Base-by-base conservation (phyloP, 768 basidiomycete species). In the Pleurotus tuoliensis region DNA sequence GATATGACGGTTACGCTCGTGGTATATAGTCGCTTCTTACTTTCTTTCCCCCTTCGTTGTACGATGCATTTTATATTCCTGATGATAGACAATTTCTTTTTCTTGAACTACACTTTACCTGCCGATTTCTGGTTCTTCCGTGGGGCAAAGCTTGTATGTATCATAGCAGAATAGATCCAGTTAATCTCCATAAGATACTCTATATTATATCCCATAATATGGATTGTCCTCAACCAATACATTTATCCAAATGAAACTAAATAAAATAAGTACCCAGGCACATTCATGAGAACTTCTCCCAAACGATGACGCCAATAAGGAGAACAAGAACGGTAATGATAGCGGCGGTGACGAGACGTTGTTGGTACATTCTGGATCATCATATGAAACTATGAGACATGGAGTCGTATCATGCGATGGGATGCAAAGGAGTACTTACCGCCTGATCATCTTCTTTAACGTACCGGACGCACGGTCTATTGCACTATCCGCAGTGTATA, bases 391-490 rank as follows among this genome's bases (percentile, higher is more conserved):
- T 76, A 59, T 60, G 56, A 61, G 58, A 63, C 45, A 59, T 59
- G 59, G 43, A 34, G 58, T 58, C 53, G 61, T 58, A 62, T 57
- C 37, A 56, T 56, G 48, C 16, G 52, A 49, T 48, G 46, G 50
- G 5, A 57, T n/a, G 4, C 25, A 22, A 37, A 22, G 24, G 47
- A 47, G 12, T 47, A 75, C 87, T 62, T 70, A 97, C 97, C 92
- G 86, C 75, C 88, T 81, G 56, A 98, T 89, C 96, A 98, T 98
- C 72, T 90, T 88, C 77, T 89, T 96, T 50, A 99, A 73, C 43
- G 95, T 98, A 11, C 87, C 87, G 2, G 92, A 88, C 25, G 97
- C 96, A 39, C 90, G 82, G 70, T 95, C 93, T 64, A 99, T 94
- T 4, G 90, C 87, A 16, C 80, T 79, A 66, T 98, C 95, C 34